A percentile compares a stretch with the other conserved stretches of the same genome.
These are phyloP conservation scores for Vigna hirtella DNA, from an alignment of 306 rosid species.

Conservation along the genomic window DNA sequence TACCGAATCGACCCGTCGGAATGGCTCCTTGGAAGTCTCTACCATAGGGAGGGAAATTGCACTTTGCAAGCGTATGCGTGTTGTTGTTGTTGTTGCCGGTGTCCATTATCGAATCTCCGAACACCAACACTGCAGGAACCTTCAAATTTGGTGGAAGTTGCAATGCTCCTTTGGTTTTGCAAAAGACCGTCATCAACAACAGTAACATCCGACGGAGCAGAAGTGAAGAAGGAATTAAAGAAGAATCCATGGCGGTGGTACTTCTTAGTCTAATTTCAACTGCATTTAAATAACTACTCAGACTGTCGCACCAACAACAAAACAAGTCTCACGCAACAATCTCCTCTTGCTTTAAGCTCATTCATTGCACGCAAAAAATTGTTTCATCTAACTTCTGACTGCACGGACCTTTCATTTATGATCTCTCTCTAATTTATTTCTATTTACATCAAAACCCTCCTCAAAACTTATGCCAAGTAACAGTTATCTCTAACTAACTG, in stretches of 20 bases:
- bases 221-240: neutral
- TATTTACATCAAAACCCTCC: too few species aligned
- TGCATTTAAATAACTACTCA: constrained; percentile 8
- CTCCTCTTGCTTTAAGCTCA: constrained; percentile 1
- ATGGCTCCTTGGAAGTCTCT: constrained; percentile 47
- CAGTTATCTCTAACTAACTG: too few species aligned
- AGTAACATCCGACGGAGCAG: constrained; percentile 8
- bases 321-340: neutral
- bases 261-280: neutral
- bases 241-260: neutral
- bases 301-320: too few species aligned
- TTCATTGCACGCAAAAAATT: constrained; percentile 35
- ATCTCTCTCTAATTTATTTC: neutral
- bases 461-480: too few species aligned
- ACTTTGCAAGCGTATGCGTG: constrained; percentile 35
- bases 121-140: constrained; percentile 67
- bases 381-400: constrained; percentile 39
- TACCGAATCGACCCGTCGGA: constrained; percentile 51
- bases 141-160: constrained; percentile 56
- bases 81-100: constrained; percentile 76
- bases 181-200: constrained; percentile 1
- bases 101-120: constrained; percentile 86
- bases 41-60: constrained; percentile 53
- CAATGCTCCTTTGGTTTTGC: constrained; percentile 14
- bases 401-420: constrained; percentile 20